Percentiles rank a stretch among this genome's conserved stretches.
These are phyloP conservation scores for Taphrina confusa DNA, from an alignment of 1,139 yeast genomes.

Conservation along the genomic window DNA sequence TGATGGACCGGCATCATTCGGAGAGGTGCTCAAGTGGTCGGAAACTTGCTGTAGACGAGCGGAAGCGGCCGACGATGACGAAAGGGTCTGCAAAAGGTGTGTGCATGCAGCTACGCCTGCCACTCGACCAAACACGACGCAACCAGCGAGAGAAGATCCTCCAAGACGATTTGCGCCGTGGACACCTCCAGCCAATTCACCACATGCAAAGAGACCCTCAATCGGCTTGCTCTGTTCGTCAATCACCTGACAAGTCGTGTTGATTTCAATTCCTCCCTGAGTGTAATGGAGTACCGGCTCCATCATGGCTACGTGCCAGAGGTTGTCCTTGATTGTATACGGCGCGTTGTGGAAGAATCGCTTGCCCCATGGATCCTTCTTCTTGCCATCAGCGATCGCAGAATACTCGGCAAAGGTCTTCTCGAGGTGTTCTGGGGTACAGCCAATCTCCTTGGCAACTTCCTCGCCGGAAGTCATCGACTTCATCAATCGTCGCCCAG, in stretches of 20 bases:
- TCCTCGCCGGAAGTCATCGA: constrained; percentile 54
- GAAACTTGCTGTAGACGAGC: constrained; percentile 32
- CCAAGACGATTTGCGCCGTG: constrained; percentile 78
- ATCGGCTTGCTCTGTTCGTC: constrained; percentile 50
- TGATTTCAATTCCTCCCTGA: constrained; percentile 80
- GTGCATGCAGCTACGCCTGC: constrained; percentile 52
- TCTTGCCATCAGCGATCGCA: constrained; percentile 52
- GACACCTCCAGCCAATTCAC: constrained; percentile 80
- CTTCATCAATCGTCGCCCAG: constrained; percentile 64
- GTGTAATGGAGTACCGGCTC: constrained; percentile 83
- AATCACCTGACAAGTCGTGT: constrained; percentile 60
- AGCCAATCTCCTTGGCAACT: constrained; percentile 54
- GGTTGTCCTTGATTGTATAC: constrained; percentile 45
- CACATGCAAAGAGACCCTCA: constrained; percentile 70
- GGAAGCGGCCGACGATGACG: constrained; percentile 22
- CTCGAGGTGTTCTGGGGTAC: constrained; percentile 46
- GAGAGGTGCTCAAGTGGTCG: constrained; percentile 18
- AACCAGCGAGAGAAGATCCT: constrained; percentile 73
- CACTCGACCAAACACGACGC: constrained; percentile 76
- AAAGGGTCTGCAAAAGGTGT: constrained; percentile 12
- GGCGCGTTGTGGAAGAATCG: constrained; percentile 57
- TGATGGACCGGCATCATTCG: neutral
- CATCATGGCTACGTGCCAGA: constrained; percentile 56
- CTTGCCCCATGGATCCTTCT: constrained; percentile 55
- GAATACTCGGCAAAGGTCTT: constrained; percentile 53